Conservation (phyloP, 768 basidiomycete genomes). For the Asterophora parasitica region DNA sequence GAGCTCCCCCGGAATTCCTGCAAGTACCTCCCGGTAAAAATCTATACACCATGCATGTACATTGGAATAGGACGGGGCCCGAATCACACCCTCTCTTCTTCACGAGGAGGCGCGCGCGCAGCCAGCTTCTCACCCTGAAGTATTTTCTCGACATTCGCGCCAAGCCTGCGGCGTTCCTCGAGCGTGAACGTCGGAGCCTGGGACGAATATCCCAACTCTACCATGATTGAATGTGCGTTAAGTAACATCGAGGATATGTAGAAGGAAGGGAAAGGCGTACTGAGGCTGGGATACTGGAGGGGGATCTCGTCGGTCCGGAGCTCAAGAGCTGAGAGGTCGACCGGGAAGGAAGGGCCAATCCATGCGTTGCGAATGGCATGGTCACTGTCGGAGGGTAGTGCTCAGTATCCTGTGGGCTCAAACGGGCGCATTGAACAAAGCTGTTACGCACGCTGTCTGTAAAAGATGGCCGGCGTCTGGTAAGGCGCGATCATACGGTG, state of each 20-base stretch:
- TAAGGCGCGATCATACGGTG: slow-evolving; percentile 3
- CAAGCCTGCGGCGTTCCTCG: slow-evolving; percentile 59
- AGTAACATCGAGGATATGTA: background rate
- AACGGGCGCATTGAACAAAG: background rate
- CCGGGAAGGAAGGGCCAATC: slow-evolving; percentile 67
- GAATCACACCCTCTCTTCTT: too few species aligned
- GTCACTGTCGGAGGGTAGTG: slow-evolving; percentile 38
- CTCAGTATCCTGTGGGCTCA: background rate
- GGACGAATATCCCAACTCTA: slow-evolving; percentile 71
- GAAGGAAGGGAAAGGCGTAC: slow-evolving; percentile 31
- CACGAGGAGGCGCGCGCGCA: slow-evolving; percentile 51
- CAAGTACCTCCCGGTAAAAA: too few species aligned
- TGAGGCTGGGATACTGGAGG: slow-evolving; percentile 61
- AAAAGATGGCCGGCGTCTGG: background rate
- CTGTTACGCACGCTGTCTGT: slow-evolving; percentile 45
- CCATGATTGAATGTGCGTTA: background rate
- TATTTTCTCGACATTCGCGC: slow-evolving; percentile 55
- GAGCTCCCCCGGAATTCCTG: too few species aligned
- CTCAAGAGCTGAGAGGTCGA: slow-evolving; percentile 57
- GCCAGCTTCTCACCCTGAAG: slow-evolving; percentile 63
- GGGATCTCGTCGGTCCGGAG: slow-evolving; percentile 51
- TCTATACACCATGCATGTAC: too few species aligned
- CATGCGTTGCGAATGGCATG: slow-evolving; percentile 68
- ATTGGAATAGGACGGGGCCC: too few species aligned
- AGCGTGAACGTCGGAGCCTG: slow-evolving; percentile 41